These are phyloP conservation scores for Neofusicoccum parvum DNA, from an alignment of 2,329 filamentous ascomycete genomes.

Conservation along the genomic window DNA sequence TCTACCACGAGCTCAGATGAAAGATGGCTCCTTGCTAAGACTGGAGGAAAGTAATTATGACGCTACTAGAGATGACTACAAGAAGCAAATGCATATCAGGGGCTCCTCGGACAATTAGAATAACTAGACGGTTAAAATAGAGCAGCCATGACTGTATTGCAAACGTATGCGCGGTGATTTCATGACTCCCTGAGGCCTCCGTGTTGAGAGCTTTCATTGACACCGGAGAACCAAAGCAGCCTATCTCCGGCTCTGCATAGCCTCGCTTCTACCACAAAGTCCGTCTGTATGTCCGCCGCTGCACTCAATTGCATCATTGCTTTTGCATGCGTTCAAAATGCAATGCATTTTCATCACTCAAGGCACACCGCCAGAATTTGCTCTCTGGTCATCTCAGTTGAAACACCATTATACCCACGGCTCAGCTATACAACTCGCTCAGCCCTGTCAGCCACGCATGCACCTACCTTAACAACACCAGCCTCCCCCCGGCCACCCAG, in stretches of 20 bases:
- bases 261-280: neutral
- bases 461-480: no score
- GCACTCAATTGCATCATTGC: neutral
- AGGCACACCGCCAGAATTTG: neutral
- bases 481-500: no score
- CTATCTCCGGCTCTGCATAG: neutral
- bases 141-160: neutral
- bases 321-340: neutral
- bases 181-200: neutral
- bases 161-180: neutral
- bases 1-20: neutral
- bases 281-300: neutral
- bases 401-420: slow-evolving; percentile 9
- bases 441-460: neutral
- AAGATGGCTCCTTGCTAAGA: neutral
- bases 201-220: neutral
- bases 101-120: neutral
- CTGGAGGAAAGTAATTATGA: neutral
- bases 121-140: neutral
- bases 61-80: neutral
- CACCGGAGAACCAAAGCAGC: neutral
- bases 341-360: neutral
- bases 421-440: slow-evolving; percentile 5
- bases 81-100: neutral
- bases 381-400: neutral